Conservation (phyloP, 352 stramenopile genomes). For the Pythium scleroteichum region DNA sequence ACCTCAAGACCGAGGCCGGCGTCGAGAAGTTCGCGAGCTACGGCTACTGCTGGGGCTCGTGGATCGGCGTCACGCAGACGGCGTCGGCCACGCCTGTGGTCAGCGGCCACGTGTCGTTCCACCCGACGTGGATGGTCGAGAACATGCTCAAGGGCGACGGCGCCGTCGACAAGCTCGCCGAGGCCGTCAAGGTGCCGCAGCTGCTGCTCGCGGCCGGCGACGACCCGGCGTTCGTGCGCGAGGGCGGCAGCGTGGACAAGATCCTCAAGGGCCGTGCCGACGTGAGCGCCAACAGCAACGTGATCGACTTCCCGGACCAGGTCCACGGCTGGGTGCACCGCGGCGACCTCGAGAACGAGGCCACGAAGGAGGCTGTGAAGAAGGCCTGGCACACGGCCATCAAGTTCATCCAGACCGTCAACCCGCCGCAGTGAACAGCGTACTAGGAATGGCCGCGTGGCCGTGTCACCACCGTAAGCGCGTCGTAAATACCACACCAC, state of each 20-base stretch:
- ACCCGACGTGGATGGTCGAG: constrained; percentile 77
- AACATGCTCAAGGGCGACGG: constrained; percentile 74
- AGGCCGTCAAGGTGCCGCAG: constrained; percentile 73
- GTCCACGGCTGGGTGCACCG: constrained; percentile 86
- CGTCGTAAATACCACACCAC: too few relatives aligned
- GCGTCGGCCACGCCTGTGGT: constrained; percentile 47
- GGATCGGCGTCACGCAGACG: constrained; percentile 61
- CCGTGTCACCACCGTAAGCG: neutral
- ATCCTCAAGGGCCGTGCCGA: constrained; percentile 45
- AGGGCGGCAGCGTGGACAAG: constrained; percentile 69
- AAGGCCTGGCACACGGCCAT: constrained; percentile 52
- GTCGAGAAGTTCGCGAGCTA: constrained; percentile 70
- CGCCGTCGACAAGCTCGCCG: constrained; percentile 67
- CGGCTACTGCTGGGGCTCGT: constrained; percentile 85
- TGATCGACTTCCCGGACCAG: constrained; percentile 67
- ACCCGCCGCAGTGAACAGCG: constrained; percentile 27
- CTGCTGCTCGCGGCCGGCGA: constrained; percentile 68
- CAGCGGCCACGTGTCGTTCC: constrained; percentile 75
- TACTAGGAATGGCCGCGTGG: neutral
- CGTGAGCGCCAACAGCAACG: constrained; percentile 45
- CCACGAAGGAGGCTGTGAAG: constrained; percentile 53
- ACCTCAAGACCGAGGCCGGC: constrained; percentile 63
- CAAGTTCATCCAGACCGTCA: constrained; percentile 43
- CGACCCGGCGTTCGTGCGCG: constrained; percentile 69
- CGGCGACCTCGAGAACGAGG: constrained; percentile 68